Percentiles rank a stretch among this genome's conserved stretches.
Evolutionary conservation across 805 yeast species (phyloP).

Genomic region (Candida dajiaensis): DNA sequence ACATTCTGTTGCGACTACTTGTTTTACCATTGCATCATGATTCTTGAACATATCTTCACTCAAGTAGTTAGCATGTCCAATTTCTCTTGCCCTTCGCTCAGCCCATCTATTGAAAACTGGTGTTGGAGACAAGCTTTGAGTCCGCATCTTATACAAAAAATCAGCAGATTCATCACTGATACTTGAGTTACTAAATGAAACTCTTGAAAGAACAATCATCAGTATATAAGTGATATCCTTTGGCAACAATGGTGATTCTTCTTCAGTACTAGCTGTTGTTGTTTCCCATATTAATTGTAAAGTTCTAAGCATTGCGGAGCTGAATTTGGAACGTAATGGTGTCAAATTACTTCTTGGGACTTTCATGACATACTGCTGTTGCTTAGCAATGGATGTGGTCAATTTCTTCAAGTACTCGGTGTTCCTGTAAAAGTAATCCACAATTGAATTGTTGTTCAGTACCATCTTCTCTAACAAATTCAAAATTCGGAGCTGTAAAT

Average conservation of each 20-base stretch:
- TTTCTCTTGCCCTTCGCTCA: slow-evolving; percentile 34
- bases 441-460: slow-evolving; percentile 10
- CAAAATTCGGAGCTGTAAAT: slow-evolving; percentile 40
- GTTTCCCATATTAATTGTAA: slow-evolving; percentile 23
- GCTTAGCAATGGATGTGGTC: slow-evolving; percentile 23
- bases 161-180: slow-evolving; percentile 32
- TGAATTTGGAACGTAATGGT: slow-evolving; percentile 17
- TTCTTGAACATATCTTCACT: slow-evolving; percentile 22
- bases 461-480: slow-evolving; percentile 41
- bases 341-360: slow-evolving; percentile 20
- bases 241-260: slow-evolving; percentile 16
- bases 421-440: slow-evolving; percentile 18
- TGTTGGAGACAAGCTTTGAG: slow-evolving; percentile 20
- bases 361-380: slow-evolving; percentile 27
- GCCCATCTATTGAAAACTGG: slow-evolving; percentile 39
- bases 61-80: slow-evolving; percentile 28
- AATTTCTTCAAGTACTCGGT: slow-evolving; percentile 21
- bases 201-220: slow-evolving; percentile 44
- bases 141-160: slow-evolving; percentile 33
- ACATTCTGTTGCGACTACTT: slow-evolving; percentile 25
- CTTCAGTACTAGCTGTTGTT: slow-evolving; percentile 1
- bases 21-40: slow-evolving; percentile 13
- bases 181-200: slow-evolving; percentile 45
- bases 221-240: slow-evolving; percentile 37
- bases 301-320: slow-evolving; percentile 15